These are phyloP conservation scores for Fusarium nisikadoi DNA, from an alignment of 2,329 filamentous ascomycete genomes.

Conservation along the genomic window DNA sequence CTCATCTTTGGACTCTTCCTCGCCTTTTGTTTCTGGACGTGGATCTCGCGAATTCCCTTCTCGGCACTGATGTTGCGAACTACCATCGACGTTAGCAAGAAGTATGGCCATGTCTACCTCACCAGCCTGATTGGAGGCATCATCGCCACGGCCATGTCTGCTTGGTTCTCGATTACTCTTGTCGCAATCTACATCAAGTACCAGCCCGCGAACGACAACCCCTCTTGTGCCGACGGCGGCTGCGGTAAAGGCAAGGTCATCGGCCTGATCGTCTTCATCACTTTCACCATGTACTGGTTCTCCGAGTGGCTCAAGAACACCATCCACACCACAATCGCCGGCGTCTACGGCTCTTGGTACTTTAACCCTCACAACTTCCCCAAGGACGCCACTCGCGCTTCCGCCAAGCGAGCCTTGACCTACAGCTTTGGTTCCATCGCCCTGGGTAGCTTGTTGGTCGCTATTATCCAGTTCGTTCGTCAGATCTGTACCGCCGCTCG, in stretches of 20 bases:
- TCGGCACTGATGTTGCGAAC: slow-evolving; percentile 90
- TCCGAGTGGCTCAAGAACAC: slow-evolving; percentile 95
- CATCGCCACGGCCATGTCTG: slow-evolving; percentile 77
- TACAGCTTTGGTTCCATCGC: slow-evolving; percentile 94
- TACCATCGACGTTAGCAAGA: slow-evolving; percentile 84
- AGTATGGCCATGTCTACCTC: slow-evolving; percentile 85
- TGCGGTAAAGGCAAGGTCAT: slow-evolving; percentile 84
- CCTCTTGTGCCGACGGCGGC: slow-evolving; percentile 65
- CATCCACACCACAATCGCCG: slow-evolving; percentile 86
- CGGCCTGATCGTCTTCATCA: slow-evolving; percentile 85
- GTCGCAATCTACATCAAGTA: slow-evolving; percentile 89
- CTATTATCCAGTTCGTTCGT: slow-evolving; percentile 85
- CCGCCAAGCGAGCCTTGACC: slow-evolving; percentile 82
- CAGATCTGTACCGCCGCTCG: slow-evolving; percentile 85
- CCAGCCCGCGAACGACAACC: slow-evolving; percentile 68
- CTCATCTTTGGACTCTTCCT: slow-evolving; percentile 80
- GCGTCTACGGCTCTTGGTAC: slow-evolving; percentile 94
- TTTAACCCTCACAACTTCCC: slow-evolving; percentile 79
- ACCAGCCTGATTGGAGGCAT: slow-evolving; percentile 87
- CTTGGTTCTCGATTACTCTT: slow-evolving; percentile 87
- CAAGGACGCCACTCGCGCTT: slow-evolving; percentile 82
- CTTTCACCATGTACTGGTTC: slow-evolving; percentile 94
- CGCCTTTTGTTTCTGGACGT: slow-evolving; percentile 84
- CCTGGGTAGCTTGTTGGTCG: slow-evolving; percentile 85
- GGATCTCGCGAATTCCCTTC: slow-evolving; percentile 92